These are phyloP conservation scores for Tulasnella calospora DNA, from an alignment of 768 basidiomycete species.

Conservation along the genomic window DNA sequence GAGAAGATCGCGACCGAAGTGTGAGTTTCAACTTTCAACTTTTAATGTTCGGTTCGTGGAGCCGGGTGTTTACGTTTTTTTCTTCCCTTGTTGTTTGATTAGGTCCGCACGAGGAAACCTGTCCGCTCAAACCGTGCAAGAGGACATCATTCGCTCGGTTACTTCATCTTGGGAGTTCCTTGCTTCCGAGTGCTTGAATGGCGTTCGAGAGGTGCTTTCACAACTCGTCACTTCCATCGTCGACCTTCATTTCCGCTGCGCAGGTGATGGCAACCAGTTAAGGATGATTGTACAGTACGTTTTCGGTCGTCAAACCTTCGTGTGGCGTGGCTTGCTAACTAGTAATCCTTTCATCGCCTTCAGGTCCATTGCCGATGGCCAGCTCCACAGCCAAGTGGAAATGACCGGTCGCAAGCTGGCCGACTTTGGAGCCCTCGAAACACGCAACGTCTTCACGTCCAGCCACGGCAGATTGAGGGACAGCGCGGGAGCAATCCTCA, in stretches of 20 bases:
- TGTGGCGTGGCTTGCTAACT: not conserved
- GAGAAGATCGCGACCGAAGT: conserved; percentile 1
- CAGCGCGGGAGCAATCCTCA: not conserved
- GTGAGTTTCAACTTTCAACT: not conserved
- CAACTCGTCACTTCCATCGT: conserved; percentile 19
- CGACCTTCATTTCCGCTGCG: conserved; percentile 17
- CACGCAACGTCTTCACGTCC: conserved; percentile 13
- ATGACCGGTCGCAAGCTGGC: not conserved
- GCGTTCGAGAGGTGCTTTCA: conserved; percentile 7
- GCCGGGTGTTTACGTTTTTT: not conserved
- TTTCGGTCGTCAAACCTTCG: too few species aligned
- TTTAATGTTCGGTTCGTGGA: not conserved
- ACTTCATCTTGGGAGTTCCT: conserved; percentile 8
- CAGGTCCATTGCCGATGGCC: conserved; percentile 9
- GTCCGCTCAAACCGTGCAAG: conserved; percentile 5
- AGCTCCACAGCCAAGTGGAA: not conserved
- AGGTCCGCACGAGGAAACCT: not conserved
- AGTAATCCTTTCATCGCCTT: not conserved
- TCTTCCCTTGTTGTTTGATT: not conserved
- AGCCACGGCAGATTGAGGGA: not conserved
- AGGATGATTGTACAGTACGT: conserved; percentile 14
- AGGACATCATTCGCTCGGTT: conserved; percentile 16
- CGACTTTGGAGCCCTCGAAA: conserved; percentile 8
- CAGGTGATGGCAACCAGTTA: conserved; percentile 20
- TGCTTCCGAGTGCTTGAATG: conserved; percentile 1